phyloP scores from a whole-genome alignment of 371 early-diverging fungal species.

The Haplosporangium sp. region DNA sequence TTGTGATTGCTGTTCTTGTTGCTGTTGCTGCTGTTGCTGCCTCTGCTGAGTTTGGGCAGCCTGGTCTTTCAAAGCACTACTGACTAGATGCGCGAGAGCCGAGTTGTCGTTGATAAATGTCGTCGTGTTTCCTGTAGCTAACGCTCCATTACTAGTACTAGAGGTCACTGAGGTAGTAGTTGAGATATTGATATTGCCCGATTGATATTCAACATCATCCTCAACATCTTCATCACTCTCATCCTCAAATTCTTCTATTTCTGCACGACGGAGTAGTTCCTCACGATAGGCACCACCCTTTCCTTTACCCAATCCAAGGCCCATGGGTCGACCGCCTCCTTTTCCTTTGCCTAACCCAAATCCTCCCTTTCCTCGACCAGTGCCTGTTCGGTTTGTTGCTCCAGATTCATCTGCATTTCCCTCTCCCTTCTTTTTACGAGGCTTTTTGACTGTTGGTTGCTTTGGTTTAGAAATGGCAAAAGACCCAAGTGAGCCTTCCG shows the following conservation, averaged over 20 bases:
- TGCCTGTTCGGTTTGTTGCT: slow-evolving; percentile 16
- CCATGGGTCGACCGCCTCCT: slow-evolving; percentile 43
- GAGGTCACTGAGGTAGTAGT: not conserved
- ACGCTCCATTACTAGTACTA: slow-evolving; percentile 15
- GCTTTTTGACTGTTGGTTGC: slow-evolving; percentile 27
- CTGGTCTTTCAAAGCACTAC: slow-evolving; percentile 38
- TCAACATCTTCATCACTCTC: slow-evolving; percentile 39
- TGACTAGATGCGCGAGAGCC: slow-evolving; percentile 34
- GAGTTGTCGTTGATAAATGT: slow-evolving; percentile 35
- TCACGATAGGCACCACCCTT: slow-evolving; percentile 54
- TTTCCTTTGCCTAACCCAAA: slow-evolving; percentile 51
- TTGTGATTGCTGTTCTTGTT: not conserved
- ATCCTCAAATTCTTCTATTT: slow-evolving; percentile 50
- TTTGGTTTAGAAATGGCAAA: slow-evolving; percentile 25
- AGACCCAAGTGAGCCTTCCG: slow-evolving; percentile 25
- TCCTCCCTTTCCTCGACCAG: slow-evolving; percentile 48
- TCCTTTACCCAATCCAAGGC: slow-evolving; percentile 49
- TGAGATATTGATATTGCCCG: not conserved
- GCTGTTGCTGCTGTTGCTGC: slow-evolving; percentile 1
- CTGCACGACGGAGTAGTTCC: slow-evolving; percentile 47
- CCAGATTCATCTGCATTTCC: slow-evolving; percentile 12
- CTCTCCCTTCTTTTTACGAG: slow-evolving; percentile 48
- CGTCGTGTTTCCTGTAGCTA: slow-evolving; percentile 18
- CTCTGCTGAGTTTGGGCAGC: slow-evolving; percentile 9
- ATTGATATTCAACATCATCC: slow-evolving; percentile 19